These are phyloP conservation scores for Candida oleophila DNA, from an alignment of 805 yeast genomes.

Conservation along the genomic window DNA sequence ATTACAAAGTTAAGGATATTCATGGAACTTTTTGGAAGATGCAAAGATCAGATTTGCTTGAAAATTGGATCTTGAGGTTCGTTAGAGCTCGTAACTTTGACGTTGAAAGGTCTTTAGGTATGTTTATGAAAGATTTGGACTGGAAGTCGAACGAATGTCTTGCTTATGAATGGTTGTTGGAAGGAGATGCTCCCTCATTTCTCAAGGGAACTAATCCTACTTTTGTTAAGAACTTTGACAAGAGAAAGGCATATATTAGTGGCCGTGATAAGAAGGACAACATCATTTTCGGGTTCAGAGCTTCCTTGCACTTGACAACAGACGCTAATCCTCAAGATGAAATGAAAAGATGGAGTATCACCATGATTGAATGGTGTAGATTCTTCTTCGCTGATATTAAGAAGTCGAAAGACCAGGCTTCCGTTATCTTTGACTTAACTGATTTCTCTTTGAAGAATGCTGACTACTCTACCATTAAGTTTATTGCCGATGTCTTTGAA, in stretches of 20 bases:
- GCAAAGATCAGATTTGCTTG: conserved; percentile 74
- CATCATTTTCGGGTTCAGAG: conserved; percentile 81
- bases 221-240: conserved; percentile 53
- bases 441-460: conserved; percentile 88
- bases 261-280: conserved; percentile 74
- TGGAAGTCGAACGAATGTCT: conserved; percentile 70
- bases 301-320: conserved; percentile 60
- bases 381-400: conserved; percentile 52
- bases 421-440: conserved; percentile 81
- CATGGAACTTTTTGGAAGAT: conserved; percentile 31
- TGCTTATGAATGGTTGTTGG: conserved; percentile 59
- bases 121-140: conserved; percentile 69
- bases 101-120: conserved; percentile 60
- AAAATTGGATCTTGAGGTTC: conserved; percentile 72
- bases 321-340: conserved; percentile 34
- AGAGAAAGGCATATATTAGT: conserved; percentile 69
- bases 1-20: neutral
- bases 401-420: conserved; percentile 29
- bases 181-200: conserved; percentile 69
- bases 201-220: conserved; percentile 42
- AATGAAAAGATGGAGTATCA: conserved; percentile 68
- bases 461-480: conserved; percentile 90
- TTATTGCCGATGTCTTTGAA: conserved; percentile 84
- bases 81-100: conserved; percentile 88
- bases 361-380: conserved; percentile 79